These are phyloP conservation scores for Malania oleifera DNA, from an alignment of 164 flowering plant genomes.

Conservation along the genomic window DNA sequence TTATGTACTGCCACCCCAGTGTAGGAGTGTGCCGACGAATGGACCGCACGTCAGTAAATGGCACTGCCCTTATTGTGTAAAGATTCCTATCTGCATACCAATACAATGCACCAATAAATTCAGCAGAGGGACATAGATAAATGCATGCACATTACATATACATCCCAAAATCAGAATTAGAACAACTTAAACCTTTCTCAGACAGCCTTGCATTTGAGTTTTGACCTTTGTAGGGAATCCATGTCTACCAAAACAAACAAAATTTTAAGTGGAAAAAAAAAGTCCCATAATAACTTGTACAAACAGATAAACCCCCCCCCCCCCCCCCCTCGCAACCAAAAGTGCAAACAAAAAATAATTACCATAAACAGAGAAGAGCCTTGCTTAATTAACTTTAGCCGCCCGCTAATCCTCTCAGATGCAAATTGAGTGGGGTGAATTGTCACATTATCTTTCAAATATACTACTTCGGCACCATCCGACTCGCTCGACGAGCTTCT, in stretches of 20 bases:
- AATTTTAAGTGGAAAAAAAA: background rate
- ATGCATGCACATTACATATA: background rate
- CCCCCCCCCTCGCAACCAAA: too few relatives aligned
- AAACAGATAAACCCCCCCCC: background rate
- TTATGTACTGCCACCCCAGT: constrained; percentile 91
- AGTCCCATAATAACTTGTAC: too few relatives aligned
- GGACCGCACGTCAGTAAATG: constrained; percentile 78
- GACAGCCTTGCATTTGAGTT: constrained; percentile 54
- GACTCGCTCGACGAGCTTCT: constrained; percentile 45
- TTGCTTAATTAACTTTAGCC: constrained; percentile 79
- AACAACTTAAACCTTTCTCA: constrained; percentile 68
- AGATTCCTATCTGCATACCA: constrained; percentile 69
- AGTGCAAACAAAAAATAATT: background rate
- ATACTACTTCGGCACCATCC: constrained; percentile 71
- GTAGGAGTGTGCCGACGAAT: constrained; percentile 90
- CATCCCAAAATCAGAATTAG: background rate
- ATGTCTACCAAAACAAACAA: constrained; percentile 45
- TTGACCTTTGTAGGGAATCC: constrained; percentile 91
- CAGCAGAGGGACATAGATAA: background rate
- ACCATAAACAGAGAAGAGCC: constrained; percentile 76
- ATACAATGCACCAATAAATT: constrained; percentile 7
- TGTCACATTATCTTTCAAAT: constrained; percentile 79
- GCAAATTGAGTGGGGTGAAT: constrained; percentile 95
- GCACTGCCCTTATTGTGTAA: constrained; percentile 80
- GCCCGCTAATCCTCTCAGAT: constrained; percentile 87